Percentiles rank a stretch among this genome's conserved stretches.
phyloP scores from a whole-genome alignment of 2,329 filamentous ascomycete species.

The Dactylellina drechsleri region DNA sequence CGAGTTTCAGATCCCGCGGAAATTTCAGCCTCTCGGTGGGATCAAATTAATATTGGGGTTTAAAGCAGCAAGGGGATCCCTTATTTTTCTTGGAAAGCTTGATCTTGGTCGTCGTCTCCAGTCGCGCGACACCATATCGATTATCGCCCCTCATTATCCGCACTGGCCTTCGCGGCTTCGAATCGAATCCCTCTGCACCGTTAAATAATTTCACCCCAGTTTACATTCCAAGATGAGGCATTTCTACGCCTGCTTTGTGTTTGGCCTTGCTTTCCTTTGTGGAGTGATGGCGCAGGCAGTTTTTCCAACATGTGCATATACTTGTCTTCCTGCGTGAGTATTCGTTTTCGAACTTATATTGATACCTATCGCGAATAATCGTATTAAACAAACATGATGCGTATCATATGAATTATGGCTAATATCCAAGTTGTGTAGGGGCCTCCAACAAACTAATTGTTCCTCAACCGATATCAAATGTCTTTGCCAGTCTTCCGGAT shows the following conservation, averaged over 20 bases:
- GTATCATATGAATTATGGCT: neutral
- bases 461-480: slow-evolving; percentile 60
- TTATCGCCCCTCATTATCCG: no score
- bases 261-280: slow-evolving; percentile 7
- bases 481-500: slow-evolving; percentile 60
- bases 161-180: no score
- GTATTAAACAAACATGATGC: neutral
- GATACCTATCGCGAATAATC: neutral
- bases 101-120: no score
- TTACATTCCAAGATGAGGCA: neutral
- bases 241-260: neutral
- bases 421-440: slow-evolving; percentile 53
- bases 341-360: neutral
- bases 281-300: slow-evolving; percentile 57
- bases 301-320: slow-evolving; percentile 63
- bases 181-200: no score
- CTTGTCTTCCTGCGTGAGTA: slow-evolving; percentile 61
- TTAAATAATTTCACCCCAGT: no score
- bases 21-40: no score
- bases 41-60: neutral
- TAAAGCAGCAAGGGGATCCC: neutral
- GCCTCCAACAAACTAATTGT: slow-evolving; percentile 64
- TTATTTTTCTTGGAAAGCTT: no score
- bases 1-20: no score
- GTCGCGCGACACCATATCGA: no score